These are phyloP conservation scores for Pleurotus cornucopiae DNA, from an alignment of 768 basidiomycete genomes.

Conservation along the genomic window DNA sequence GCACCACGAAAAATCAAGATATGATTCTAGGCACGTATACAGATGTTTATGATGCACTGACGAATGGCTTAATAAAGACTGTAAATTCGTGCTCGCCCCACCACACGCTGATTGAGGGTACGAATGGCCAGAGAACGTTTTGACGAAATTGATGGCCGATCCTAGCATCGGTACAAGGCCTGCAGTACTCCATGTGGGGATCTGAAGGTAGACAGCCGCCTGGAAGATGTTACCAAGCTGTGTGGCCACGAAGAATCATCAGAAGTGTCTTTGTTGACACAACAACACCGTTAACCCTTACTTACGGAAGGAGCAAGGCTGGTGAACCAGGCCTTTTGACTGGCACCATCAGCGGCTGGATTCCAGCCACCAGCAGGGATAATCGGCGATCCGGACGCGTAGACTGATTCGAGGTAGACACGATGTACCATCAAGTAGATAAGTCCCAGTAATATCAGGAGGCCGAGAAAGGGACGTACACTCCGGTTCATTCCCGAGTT, in stretches of 20 bases:
- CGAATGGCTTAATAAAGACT: slow-evolving; percentile 31
- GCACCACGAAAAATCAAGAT: slow-evolving; percentile 1
- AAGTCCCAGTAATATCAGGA: not conserved
- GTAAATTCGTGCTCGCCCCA: slow-evolving; percentile 29
- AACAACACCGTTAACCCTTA: not conserved
- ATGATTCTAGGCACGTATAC: not conserved
- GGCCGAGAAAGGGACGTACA: slow-evolving; percentile 18
- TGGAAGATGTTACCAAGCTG: slow-evolving; percentile 32
- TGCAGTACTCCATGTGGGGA: slow-evolving; percentile 22
- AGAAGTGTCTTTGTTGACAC: not conserved
- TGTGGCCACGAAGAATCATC: not conserved
- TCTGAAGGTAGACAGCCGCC: slow-evolving; percentile 26
- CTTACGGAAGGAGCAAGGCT: slow-evolving; percentile 23
- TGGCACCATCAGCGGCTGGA: slow-evolving; percentile 25
- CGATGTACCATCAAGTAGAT: not conserved
- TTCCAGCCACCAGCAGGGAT: slow-evolving; percentile 27
- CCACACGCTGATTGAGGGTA: slow-evolving; percentile 33
- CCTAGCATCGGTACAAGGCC: slow-evolving; percentile 25
- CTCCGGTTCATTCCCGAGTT: slow-evolving; percentile 35
- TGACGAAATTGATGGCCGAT: slow-evolving; percentile 20
- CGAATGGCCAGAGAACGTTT: slow-evolving; percentile 30
- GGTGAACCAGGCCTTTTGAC: slow-evolving; percentile 27
- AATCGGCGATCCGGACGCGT: slow-evolving; percentile 27
- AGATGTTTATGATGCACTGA: slow-evolving; percentile 5
- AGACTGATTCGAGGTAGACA: slow-evolving; percentile 17